Evolutionary conservation across 225 moss, liverwort and hornwort genomes (phyloP).

Genomic region (Bryoerythrophyllum caledonicum): DNA sequence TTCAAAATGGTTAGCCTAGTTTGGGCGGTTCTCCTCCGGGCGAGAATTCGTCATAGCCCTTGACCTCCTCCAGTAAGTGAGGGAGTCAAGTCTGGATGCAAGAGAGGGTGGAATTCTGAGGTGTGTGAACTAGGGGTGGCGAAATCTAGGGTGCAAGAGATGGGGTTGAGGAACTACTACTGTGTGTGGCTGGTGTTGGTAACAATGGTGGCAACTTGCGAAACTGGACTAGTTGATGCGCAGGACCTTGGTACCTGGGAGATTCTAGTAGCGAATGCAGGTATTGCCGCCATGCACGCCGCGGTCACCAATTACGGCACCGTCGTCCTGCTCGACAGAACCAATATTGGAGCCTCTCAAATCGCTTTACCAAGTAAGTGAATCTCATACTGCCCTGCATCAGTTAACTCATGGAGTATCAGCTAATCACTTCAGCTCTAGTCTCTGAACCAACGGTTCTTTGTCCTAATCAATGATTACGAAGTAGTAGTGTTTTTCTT

Average conservation of each 20-base stretch:
- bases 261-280: constrained; percentile 39
- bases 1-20: too few relatives aligned
- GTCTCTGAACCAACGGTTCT: not conserved
- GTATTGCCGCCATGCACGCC: constrained; percentile 53
- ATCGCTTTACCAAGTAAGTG: constrained; percentile 43
- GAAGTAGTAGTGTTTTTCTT: not conserved
- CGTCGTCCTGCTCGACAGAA: constrained; percentile 46
- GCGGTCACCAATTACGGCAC: constrained; percentile 46
- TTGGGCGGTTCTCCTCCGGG: too few relatives aligned
- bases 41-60: too few relatives aligned
- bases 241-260: constrained; percentile 49
- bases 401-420: not conserved
- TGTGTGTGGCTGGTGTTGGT: constrained; percentile 31
- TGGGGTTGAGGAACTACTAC: constrained; percentile 25
- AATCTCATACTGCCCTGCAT: not conserved
- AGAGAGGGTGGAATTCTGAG: not conserved
- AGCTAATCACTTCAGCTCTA: not conserved
- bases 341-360: constrained; percentile 46
- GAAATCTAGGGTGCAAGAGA: constrained; percentile 1
- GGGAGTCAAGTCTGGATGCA: not conserved
- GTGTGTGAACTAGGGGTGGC: constrained; percentile 8
- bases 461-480: not conserved
- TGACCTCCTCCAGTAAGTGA: too few relatives aligned
- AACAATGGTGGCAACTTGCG: not conserved
- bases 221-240: not conserved